These are phyloP conservation scores for Mortierella sp. DNA, from an alignment of 371 early-diverging fungal genomes.

Conservation along the genomic window DNA sequence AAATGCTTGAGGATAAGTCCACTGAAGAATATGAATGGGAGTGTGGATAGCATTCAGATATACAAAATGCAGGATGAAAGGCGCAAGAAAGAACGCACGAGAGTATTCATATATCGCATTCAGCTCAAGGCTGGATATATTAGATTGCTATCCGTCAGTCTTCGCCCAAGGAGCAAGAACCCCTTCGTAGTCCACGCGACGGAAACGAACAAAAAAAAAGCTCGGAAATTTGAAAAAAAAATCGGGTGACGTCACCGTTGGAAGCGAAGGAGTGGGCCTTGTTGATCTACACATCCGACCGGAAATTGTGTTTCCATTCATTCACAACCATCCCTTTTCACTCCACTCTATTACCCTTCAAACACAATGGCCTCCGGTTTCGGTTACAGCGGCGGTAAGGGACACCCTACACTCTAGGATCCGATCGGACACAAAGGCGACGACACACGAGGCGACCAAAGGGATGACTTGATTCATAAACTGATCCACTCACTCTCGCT, in stretches of 20 bases:
- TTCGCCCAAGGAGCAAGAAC: too few relatives aligned
- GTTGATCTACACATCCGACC: not conserved
- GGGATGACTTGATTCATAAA: not conserved
- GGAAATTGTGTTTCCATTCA: not conserved
- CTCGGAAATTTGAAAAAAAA: not conserved
- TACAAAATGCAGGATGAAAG: too few relatives aligned
- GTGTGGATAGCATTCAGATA: too few relatives aligned
- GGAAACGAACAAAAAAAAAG: not conserved
- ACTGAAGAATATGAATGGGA: too few relatives aligned
- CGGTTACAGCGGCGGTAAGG: conserved; percentile 62
- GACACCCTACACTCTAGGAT: not conserved
- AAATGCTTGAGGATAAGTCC: too few relatives aligned
- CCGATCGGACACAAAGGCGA: not conserved
- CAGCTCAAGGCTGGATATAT: too few relatives aligned
- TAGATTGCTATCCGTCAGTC: too few relatives aligned
- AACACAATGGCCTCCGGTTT: conserved; percentile 63
- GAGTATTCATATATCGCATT: too few relatives aligned
- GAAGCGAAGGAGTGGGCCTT: not conserved
- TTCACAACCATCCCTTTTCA: not conserved
- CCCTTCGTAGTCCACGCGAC: not conserved
- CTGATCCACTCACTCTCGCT: not conserved
- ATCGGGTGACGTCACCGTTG: not conserved
- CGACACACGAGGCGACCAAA: not conserved
- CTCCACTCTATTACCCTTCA: conserved; percentile 12
- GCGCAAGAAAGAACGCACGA: too few relatives aligned